These are phyloP conservation scores for Didymella segeticola DNA, from an alignment of 2,329 filamentous ascomycete species.

Conservation along the genomic window DNA sequence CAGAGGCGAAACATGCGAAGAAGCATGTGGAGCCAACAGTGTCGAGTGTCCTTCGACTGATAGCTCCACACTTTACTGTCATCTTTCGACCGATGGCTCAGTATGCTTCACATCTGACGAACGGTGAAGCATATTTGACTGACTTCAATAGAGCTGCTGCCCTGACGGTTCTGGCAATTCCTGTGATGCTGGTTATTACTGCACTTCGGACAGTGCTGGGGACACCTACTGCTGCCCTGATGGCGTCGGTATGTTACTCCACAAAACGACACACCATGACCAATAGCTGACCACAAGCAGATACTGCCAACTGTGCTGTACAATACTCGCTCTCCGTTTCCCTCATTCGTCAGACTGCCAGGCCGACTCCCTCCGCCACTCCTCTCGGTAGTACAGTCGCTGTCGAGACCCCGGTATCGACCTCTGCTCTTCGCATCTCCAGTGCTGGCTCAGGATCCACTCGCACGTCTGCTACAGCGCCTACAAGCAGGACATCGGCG, in stretches of 20 bases:
- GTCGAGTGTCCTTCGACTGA: constrained; percentile 60
- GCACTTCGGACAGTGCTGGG: constrained; percentile 60
- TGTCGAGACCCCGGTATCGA: constrained; percentile 9
- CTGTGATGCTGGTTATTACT: constrained; percentile 68
- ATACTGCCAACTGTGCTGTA: constrained; percentile 62
- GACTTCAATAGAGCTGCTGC: constrained; percentile 58
- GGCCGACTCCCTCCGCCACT: constrained; percentile 7
- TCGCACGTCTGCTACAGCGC: background rate
- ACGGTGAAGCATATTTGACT: background rate
- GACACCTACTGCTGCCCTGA: constrained; percentile 69
- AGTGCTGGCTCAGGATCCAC: background rate
- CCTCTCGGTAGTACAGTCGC: constrained; percentile 1
- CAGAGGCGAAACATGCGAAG: constrained; percentile 59
- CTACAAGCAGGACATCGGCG: background rate
- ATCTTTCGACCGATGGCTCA: constrained; percentile 59
- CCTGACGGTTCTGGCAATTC: constrained; percentile 64
- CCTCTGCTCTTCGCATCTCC: constrained; percentile 3
- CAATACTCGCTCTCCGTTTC: constrained; percentile 57
- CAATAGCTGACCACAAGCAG: constrained; percentile 29
- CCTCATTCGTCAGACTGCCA: constrained; percentile 55
- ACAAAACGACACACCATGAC: too few relatives aligned
- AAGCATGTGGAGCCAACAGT: constrained; percentile 62
- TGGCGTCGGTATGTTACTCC: constrained; percentile 48
- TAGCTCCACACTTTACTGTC: constrained; percentile 61
- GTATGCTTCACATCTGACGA: background rate